These are phyloP conservation scores for Aspergillus indologenus DNA, from an alignment of 495 filamentous ascomycete species.

Conservation along the genomic window DNA sequence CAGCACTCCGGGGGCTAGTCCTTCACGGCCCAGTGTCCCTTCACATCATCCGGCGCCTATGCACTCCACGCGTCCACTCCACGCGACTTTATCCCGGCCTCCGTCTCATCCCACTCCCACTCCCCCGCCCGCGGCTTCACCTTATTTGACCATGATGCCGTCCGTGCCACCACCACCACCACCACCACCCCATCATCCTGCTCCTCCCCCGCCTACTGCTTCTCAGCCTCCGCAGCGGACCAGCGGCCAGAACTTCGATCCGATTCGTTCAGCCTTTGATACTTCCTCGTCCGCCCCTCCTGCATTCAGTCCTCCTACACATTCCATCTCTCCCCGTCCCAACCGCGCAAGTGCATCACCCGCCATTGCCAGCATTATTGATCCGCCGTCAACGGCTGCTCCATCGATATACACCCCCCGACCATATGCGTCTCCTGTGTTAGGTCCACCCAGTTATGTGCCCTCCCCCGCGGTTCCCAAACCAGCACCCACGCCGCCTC, in stretches of 20 bases:
- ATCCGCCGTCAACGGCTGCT: conserved; percentile 57
- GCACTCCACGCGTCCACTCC: conserved; percentile 12
- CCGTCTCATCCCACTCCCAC: conserved; percentile 21
- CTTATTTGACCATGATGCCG: conserved; percentile 24
- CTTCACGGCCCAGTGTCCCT: conserved; percentile 5
- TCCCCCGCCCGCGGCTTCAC: conserved; percentile 12
- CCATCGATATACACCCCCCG: conserved; percentile 30
- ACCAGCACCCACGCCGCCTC: conserved; percentile 24
- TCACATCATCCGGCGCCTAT: conserved; percentile 12
- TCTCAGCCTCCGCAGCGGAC: conserved; percentile 36
- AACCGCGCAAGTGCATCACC: conserved; percentile 77
- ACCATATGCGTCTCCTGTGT: conserved; percentile 33
- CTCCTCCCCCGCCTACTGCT: conserved; percentile 35
- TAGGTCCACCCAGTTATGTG: conserved; percentile 28
- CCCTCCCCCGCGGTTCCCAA: conserved; percentile 28
- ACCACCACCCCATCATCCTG: conserved; percentile 42
- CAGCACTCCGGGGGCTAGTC: conserved; percentile 17
- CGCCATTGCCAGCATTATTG: conserved; percentile 85
- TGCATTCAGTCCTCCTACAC: conserved; percentile 35
- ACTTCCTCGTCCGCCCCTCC: conserved; percentile 52
- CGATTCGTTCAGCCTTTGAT: conserved; percentile 67
- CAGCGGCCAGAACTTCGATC: conserved; percentile 82
- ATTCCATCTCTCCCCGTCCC: conserved; percentile 34
- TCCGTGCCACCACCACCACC: conserved; percentile 29
- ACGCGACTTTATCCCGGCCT: conserved; percentile 21